Evolutionary conservation across 441 rosid species (phyloP).

Genomic region (Jatropha multifida): DNA sequence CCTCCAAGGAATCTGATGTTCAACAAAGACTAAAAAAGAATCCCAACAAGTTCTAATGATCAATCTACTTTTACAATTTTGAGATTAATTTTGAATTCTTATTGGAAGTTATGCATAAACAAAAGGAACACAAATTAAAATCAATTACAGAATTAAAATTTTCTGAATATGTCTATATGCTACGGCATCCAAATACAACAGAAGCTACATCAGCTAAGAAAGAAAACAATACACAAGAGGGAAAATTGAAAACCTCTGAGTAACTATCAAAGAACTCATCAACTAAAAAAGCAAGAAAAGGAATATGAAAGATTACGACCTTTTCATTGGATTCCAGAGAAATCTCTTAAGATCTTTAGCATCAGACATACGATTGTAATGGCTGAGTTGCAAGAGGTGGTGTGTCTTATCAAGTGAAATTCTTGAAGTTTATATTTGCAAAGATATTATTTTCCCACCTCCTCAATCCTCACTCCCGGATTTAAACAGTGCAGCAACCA

Average conservation of each 20-base stretch:
- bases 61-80: no score
- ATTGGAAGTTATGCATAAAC: neutral
- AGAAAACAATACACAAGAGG: slow-evolving; percentile 22
- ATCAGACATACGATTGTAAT: neutral
- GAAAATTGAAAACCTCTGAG: slow-evolving; percentile 9
- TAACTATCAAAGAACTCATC: slow-evolving; percentile 6
- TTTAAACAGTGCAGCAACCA: slow-evolving; percentile 63
- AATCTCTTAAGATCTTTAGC: neutral
- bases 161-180: slow-evolving; percentile 22
- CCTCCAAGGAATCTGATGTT: no score
- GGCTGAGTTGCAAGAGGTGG: neutral
- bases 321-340: slow-evolving; percentile 15
- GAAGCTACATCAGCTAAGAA: slow-evolving; percentile 21
- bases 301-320: slow-evolving; percentile 2
- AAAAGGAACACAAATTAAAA: neutral
- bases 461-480: slow-evolving; percentile 7
- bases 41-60: no score
- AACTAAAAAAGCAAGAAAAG: slow-evolving; percentile 12
- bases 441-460: neutral
- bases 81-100: no score
- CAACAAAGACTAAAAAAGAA: no score
- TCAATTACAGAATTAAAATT: slow-evolving; percentile 18
- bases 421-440: slow-evolving; percentile 16
- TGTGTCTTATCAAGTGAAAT: neutral
- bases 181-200: slow-evolving; percentile 35